Conservation (phyloP, 257 asterid genomes). For the Nicotiana obtusifolia region DNA sequence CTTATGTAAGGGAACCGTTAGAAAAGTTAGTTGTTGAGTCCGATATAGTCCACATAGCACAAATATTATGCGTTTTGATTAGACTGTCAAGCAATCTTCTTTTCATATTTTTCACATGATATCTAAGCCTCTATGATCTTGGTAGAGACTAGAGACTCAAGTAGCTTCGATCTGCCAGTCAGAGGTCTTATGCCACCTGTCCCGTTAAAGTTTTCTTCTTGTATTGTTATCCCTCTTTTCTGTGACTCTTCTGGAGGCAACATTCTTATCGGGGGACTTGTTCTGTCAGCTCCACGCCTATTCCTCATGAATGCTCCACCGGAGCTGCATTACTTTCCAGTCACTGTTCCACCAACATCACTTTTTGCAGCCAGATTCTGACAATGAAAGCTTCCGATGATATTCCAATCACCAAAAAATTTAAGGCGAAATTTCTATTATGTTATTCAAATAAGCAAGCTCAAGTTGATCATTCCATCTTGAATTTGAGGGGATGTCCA, state of each 20-base stretch:
- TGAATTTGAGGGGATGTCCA: background rate
- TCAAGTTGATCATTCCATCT: background rate
- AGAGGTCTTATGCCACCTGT: background rate
- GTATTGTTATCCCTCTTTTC: background rate
- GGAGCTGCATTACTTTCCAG: background rate
- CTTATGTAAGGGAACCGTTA: background rate
- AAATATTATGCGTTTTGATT: background rate
- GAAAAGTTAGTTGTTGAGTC: background rate
- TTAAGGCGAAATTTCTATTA: background rate
- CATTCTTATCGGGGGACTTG: background rate
- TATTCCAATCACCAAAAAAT: background rate
- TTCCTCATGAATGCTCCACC: background rate
- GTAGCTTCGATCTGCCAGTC: background rate
- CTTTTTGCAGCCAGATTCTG: background rate
- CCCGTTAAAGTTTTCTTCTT: background rate
- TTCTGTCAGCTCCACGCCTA: background rate
- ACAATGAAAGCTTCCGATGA: background rate
- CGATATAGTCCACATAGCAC: background rate
- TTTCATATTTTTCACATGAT: background rate
- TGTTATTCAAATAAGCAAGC: background rate
- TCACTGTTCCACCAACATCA: background rate
- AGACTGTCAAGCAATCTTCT: background rate
- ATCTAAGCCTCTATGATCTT: background rate
- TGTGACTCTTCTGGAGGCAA: background rate
- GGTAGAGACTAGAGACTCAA: background rate